Evolutionary conservation across 2,329 filamentous ascomycete species (phyloP).

Genomic region (Aciculosporium take): DNA sequence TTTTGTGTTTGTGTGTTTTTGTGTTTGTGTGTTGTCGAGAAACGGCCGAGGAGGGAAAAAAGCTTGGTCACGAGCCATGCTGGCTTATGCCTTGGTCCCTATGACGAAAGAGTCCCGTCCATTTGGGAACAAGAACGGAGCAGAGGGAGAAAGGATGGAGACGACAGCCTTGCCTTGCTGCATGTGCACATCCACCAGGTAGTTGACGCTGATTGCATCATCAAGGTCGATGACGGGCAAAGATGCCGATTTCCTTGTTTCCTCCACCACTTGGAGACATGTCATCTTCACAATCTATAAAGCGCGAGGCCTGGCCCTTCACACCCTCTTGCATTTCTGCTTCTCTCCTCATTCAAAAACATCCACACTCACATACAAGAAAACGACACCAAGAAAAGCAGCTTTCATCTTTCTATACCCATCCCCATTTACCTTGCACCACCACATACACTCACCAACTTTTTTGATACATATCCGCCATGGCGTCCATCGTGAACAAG

Average conservation of each 20-base stretch:
- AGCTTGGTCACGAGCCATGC: conserved; percentile 1
- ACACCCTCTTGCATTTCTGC: background rate
- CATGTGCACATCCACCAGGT: background rate
- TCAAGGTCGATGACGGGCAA: background rate
- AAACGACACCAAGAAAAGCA: background rate
- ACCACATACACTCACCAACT: background rate
- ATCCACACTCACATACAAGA: background rate
- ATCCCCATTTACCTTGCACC: background rate
- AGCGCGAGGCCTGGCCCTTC: background rate
- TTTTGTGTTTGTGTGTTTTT: too few species aligned
- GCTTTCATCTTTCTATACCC: background rate
- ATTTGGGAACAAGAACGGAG: too few species aligned
- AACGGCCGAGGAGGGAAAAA: background rate
- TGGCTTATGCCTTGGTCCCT: background rate
- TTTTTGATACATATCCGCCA: conserved; percentile 13
- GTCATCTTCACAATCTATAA: conserved; percentile 4
- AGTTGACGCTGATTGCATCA: conserved; percentile 3
- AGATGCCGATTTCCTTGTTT: conserved; percentile 1
- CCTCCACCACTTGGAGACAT: too few species aligned
- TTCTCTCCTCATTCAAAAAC: background rate
- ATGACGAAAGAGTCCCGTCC: conserved; percentile 5
- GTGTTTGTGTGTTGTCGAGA: too few species aligned
- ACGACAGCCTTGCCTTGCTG: background rate
- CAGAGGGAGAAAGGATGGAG: background rate
- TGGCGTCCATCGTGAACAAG: conserved; percentile 45